Conservation (phyloP, 2,329 filamentous ascomycete genomes). For the Peltaster fructicola region DNA sequence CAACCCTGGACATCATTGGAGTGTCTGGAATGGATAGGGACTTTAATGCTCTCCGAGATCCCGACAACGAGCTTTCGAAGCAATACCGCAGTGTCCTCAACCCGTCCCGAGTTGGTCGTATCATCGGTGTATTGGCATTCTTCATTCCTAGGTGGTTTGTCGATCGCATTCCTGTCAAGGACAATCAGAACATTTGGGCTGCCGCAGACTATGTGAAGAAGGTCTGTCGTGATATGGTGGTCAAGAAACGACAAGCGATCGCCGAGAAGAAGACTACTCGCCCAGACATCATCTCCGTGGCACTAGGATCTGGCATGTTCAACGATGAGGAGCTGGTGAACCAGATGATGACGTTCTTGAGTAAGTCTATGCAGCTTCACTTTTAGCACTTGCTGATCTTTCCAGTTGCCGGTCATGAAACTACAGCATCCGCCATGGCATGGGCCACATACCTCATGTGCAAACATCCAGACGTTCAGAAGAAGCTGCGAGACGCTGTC, state of each 20-base stretch:
- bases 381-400: constrained; percentile 37
- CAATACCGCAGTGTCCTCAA: constrained; percentile 36
- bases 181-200: constrained; percentile 46
- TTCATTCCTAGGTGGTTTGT: constrained; percentile 39
- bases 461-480: constrained; percentile 31
- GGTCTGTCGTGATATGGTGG: constrained; percentile 51
- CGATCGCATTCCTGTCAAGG: constrained; percentile 45
- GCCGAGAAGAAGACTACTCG: constrained; percentile 20
- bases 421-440: constrained; percentile 57
- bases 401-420: constrained; percentile 49
- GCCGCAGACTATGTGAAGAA: constrained; percentile 43
- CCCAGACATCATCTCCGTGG: constrained; percentile 64
- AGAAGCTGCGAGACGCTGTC: constrained; percentile 32
- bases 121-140: constrained; percentile 37
- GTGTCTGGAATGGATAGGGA: constrained; percentile 39
- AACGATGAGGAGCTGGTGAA: constrained; percentile 65
- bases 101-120: constrained; percentile 30
- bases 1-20: constrained; percentile 42
- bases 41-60: constrained; percentile 34
- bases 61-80: constrained; percentile 33
- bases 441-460: constrained; percentile 38
- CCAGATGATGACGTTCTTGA: constrained; percentile 55
- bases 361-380: neutral
- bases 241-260: constrained; percentile 45
- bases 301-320: constrained; percentile 58